phyloP scores from a whole-genome alignment of 2,329 filamentous ascomycete genomes.

The Colletotrichum tabaci region DNA sequence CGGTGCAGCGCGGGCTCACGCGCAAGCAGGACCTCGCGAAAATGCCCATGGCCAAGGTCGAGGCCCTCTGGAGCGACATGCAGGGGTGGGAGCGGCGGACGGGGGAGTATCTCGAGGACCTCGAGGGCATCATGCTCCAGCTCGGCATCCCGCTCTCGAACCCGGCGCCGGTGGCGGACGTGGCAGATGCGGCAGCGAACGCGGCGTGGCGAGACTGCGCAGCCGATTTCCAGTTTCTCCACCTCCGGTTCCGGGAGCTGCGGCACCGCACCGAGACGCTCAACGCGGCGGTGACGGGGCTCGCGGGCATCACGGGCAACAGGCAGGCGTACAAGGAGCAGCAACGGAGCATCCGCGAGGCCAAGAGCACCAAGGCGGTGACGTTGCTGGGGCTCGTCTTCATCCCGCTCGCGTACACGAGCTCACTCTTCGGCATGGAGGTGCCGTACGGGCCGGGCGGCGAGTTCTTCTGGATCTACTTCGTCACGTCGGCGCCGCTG shows the following conservation, averaged over 20 bases:
- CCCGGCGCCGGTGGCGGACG: background rate
- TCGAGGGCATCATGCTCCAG: constrained; percentile 47
- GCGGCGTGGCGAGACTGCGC: constrained; percentile 42
- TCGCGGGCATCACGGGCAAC: constrained; percentile 47
- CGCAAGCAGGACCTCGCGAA: constrained; percentile 46
- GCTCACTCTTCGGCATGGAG: constrained; percentile 46
- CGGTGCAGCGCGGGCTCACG: constrained; percentile 45
- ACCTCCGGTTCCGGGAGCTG: constrained; percentile 45
- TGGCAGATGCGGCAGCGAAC: background rate
- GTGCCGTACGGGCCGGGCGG: constrained; percentile 43
- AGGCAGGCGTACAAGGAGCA: constrained; percentile 45
- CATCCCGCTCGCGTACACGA: constrained; percentile 45
- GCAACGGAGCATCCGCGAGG: constrained; percentile 46
- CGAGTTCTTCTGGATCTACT: constrained; percentile 44
- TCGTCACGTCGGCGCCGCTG: constrained; percentile 43
- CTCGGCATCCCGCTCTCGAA: constrained; percentile 45
- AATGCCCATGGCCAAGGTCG: constrained; percentile 44
- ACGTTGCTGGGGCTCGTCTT: constrained; percentile 47
- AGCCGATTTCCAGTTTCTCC: constrained; percentile 46
- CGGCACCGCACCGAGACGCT: constrained; percentile 45
- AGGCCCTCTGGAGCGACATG: constrained; percentile 48
- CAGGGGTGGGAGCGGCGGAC: constrained; percentile 47
- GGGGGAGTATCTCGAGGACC: constrained; percentile 47
- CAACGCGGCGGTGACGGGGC: constrained; percentile 45
- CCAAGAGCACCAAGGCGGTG: constrained; percentile 46